These are phyloP conservation scores for Eruca vesicaria DNA, from an alignment of 441 rosid species.

Conservation along the genomic window DNA sequence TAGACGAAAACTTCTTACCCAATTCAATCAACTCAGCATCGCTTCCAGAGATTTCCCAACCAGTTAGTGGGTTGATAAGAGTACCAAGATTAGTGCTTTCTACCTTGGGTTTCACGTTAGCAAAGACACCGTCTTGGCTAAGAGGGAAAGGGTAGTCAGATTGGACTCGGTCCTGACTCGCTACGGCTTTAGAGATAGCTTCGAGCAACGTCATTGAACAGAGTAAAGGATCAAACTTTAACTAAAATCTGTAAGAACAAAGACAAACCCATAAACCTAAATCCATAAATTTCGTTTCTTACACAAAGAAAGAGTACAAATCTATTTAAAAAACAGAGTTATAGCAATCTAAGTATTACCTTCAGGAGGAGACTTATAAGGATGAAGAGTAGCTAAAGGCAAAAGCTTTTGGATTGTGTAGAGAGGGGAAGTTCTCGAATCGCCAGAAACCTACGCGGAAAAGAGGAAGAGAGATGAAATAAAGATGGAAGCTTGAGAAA, in stretches of 20 bases:
- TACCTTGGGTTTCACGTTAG: constrained; percentile 60
- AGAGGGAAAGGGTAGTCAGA: constrained; percentile 61
- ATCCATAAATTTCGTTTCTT: neutral
- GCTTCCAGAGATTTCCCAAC: constrained; percentile 55
- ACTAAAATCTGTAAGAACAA: constrained; percentile 18
- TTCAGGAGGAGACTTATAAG: neutral
- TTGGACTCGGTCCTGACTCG: constrained; percentile 34
- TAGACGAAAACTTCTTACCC: constrained; percentile 47
- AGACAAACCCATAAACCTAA: constrained; percentile 11
- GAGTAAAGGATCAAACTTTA: neutral
- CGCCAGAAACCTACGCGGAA: neutral
- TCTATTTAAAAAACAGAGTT: neutral
- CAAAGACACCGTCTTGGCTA: constrained; percentile 49
- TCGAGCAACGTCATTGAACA: constrained; percentile 76
- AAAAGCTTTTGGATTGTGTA: neutral
- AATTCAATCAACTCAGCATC: constrained; percentile 53
- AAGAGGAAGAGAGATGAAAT: neutral
- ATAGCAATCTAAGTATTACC: neutral
- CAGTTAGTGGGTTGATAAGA: constrained; percentile 57
- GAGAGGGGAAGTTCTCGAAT: neutral
- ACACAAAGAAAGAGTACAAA: neutral
- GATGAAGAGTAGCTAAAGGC: neutral
- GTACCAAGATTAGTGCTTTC: constrained; percentile 47
- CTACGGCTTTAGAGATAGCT: constrained; percentile 56
- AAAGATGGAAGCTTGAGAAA: neutral